Percentiles rank a stretch among this genome's conserved stretches.
Evolutionary conservation across 345 rosid species (phyloP).

Genomic region (Brassica cretica): DNA sequence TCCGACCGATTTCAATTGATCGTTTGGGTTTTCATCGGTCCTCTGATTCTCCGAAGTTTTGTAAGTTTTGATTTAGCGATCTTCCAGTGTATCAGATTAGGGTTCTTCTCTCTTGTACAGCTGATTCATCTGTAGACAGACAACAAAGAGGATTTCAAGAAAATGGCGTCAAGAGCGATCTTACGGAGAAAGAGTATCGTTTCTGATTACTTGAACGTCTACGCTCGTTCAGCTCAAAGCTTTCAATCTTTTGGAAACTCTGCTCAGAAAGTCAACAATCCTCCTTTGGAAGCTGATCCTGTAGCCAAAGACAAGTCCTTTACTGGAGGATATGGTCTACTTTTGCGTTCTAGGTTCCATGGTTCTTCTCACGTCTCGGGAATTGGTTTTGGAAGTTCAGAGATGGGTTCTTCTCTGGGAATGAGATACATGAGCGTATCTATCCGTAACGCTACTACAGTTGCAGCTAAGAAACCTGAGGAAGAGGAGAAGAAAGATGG

Average conservation of each 20-base stretch:
- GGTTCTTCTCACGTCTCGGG: conserved; percentile 34
- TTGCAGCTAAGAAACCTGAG: conserved; percentile 60
- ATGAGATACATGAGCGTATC: conserved; percentile 40
- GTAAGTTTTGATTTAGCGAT: not conserved
- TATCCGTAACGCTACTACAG: conserved; percentile 58
- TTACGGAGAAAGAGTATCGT: conserved; percentile 53
- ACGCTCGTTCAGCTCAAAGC: conserved; percentile 43
- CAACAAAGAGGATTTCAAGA: conserved; percentile 2
- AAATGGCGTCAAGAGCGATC: conserved; percentile 78
- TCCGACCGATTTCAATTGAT: not conserved
- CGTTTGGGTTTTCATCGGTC: not conserved
- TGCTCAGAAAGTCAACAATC: conserved; percentile 25
- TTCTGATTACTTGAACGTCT: conserved; percentile 48
- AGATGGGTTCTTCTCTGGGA: conserved; percentile 35
- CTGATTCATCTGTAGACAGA: conserved; percentile 20
- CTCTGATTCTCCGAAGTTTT: not conserved
- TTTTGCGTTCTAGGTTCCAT: conserved; percentile 31
- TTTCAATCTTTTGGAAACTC: conserved; percentile 46
- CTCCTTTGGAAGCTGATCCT: conserved; percentile 16
- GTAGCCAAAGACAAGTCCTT: conserved; percentile 24
- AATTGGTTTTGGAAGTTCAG: conserved; percentile 36
- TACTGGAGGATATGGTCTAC: conserved; percentile 34
- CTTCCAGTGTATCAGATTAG: not conserved
- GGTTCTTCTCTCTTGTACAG: conserved; percentile 16
- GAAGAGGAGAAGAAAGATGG: conserved; percentile 56